Conservation (phyloP, 495 filamentous ascomycete genomes). For the Penicillium silybi region DNA sequence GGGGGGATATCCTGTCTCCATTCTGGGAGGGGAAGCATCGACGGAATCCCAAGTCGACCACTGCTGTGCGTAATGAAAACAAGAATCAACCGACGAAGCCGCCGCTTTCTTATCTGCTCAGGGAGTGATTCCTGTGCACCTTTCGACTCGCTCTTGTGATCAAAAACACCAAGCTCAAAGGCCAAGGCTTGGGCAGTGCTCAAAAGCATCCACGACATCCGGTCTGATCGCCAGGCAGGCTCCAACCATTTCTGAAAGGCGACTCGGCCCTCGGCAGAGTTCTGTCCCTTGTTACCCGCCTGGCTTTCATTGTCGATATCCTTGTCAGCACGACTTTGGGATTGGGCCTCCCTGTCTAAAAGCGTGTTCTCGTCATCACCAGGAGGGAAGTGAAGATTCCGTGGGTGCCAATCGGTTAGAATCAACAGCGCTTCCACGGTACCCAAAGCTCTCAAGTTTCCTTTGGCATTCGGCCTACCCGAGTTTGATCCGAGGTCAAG, state of each 20-base stretch:
- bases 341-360: slow-evolving; percentile 47
- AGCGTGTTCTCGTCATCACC: slow-evolving; percentile 70
- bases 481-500: slow-evolving; percentile 61
- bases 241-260: slow-evolving; percentile 93
- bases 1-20: slow-evolving; percentile 51
- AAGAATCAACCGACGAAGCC: slow-evolving; percentile 78
- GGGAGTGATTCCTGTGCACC: slow-evolving; percentile 48
- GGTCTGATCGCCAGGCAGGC: slow-evolving; percentile 91
- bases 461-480: slow-evolving; percentile 50
- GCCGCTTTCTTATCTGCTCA: slow-evolving; percentile 72
- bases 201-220: slow-evolving; percentile 98
- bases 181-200: slow-evolving; percentile 85
- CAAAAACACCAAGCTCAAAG: slow-evolving; percentile 93
- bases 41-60: slow-evolving; percentile 88
- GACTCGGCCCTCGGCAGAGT: slow-evolving; percentile 52
- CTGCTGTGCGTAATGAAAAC: slow-evolving; percentile 89
- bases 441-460: slow-evolving; percentile 81
- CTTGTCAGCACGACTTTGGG: slow-evolving; percentile 29
- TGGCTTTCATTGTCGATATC: slow-evolving; percentile 34
- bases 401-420: slow-evolving; percentile 94
- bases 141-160: slow-evolving; percentile 60
- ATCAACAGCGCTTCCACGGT: slow-evolving; percentile 92
- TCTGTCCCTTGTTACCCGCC: slow-evolving; percentile 26
- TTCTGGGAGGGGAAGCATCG: slow-evolving; percentile 71
- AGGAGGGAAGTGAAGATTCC: slow-evolving; percentile 91